Evolutionary conservation across 108 stramenopile species (phyloP).

Genomic region (Fragilariopsis cylindrus): DNA sequence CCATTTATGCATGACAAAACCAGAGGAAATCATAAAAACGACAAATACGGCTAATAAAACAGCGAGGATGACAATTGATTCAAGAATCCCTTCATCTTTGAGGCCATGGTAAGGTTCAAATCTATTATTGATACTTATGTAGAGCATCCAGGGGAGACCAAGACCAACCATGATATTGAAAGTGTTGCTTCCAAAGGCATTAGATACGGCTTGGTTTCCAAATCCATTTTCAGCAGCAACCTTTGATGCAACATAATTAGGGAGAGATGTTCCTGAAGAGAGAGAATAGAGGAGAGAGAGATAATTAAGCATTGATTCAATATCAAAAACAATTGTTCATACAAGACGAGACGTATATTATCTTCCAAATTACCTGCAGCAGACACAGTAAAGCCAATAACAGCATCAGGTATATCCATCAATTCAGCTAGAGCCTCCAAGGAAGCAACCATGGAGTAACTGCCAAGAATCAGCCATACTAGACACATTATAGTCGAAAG

Average conservation of each 20-base stretch:
- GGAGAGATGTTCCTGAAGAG: constrained; percentile 58
- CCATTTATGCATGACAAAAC: constrained; percentile 65
- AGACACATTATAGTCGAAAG: constrained; percentile 52
- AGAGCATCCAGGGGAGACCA: constrained; percentile 84
- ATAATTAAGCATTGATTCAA: constrained; percentile 4
- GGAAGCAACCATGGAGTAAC: constrained; percentile 74
- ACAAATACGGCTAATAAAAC: constrained; percentile 54
- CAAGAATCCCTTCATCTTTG: constrained; percentile 58
- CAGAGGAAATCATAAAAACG: constrained; percentile 47
- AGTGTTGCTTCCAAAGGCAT: constrained; percentile 87
- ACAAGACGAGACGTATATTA: not conserved
- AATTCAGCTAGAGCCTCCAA: constrained; percentile 63
- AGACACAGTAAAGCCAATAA: constrained; percentile 78
- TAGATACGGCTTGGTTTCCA: constrained; percentile 87
- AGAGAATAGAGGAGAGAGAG: constrained; percentile 3
- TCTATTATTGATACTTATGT: constrained; percentile 53
- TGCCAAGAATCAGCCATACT: constrained; percentile 63
- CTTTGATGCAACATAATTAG: constrained; percentile 64
- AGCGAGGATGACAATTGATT: constrained; percentile 61
- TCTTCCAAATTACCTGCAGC: constrained; percentile 68
- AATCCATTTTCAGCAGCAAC: constrained; percentile 88
- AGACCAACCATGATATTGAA: constrained; percentile 89
- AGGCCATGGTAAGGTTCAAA: constrained; percentile 67
- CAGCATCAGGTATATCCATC: constrained; percentile 66
- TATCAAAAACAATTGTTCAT: not conserved